These are phyloP conservation scores for Saccharomyces hybrid DNA, from an alignment of 1,139 yeast species.

Conservation along the genomic window DNA sequence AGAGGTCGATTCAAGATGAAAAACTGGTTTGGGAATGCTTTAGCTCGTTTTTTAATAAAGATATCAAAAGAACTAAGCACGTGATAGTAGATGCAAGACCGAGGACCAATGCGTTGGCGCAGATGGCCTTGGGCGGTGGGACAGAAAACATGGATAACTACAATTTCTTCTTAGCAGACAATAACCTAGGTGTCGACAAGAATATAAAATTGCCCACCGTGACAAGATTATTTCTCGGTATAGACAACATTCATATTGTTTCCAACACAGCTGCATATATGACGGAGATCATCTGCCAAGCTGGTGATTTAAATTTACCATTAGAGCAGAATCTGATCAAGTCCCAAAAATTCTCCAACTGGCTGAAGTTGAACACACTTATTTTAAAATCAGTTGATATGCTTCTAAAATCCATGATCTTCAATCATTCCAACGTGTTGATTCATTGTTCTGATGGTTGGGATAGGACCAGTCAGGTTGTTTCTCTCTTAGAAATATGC, in stretches of 20 bases:
- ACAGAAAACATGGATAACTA: constrained; percentile 88
- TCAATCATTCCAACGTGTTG: constrained; percentile 72
- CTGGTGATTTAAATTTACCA: constrained; percentile 47
- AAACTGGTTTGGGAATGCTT: constrained; percentile 69
- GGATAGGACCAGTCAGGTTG: constrained; percentile 91
- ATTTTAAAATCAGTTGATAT: constrained; percentile 72
- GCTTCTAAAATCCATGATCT: constrained; percentile 69
- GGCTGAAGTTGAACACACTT: constrained; percentile 69
- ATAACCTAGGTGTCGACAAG: not conserved
- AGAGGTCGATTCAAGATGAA: constrained; percentile 87
- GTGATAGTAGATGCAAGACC: constrained; percentile 89
- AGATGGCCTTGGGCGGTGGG: constrained; percentile 94
- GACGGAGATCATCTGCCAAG: constrained; percentile 54
- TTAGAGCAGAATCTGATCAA: constrained; percentile 42
- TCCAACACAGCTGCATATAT: constrained; percentile 70
- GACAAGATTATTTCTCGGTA: constrained; percentile 68
- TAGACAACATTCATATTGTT: constrained; percentile 93
- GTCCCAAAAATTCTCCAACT: constrained; percentile 46
- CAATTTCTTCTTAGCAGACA: constrained; percentile 28
- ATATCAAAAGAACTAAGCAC: constrained; percentile 24
- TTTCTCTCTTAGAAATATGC: constrained; percentile 77
- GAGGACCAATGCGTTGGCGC: constrained; percentile 90
- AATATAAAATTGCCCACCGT: not conserved
- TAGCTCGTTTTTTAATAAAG: constrained; percentile 7
- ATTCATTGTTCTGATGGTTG: constrained; percentile 97